Conservation (phyloP, 305 asterid genomes). For the Rubia peregrina region DNA sequence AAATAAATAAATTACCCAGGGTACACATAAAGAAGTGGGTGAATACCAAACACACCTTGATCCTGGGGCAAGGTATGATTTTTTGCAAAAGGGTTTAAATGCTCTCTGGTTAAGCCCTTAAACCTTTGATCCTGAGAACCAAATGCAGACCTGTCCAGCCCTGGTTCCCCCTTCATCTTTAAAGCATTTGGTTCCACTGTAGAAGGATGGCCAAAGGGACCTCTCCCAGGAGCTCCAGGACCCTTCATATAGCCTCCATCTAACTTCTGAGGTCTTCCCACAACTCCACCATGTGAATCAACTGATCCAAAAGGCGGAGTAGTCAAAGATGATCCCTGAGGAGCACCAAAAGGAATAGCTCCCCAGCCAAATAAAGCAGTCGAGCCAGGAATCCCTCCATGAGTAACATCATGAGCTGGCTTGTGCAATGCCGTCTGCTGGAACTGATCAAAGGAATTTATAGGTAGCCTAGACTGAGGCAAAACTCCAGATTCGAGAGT, state of each 20-base stretch:
- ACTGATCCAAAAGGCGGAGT: slow-evolving; percentile 21
- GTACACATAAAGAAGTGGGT: background rate
- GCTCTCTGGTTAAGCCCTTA: slow-evolving; percentile 39
- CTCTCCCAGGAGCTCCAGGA: slow-evolving; percentile 38
- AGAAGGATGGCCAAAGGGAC: slow-evolving; percentile 31
- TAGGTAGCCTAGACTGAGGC: slow-evolving; percentile 36
- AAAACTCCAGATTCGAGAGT: slow-evolving; percentile 34
- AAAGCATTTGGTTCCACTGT: slow-evolving; percentile 30
- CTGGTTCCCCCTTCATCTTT: slow-evolving; percentile 38
- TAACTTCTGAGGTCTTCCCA: slow-evolving; percentile 39
- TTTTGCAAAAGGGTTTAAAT: slow-evolving; percentile 32
- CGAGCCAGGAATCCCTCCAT: slow-evolving; percentile 20
- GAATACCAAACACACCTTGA: slow-evolving; percentile 42
- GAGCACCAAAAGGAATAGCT: slow-evolving; percentile 41
- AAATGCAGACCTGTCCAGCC: slow-evolving; percentile 33
- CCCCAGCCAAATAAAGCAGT: slow-evolving; percentile 33
- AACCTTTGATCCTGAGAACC: slow-evolving; percentile 48
- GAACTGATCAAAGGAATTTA: slow-evolving; percentile 29
- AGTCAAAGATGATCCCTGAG: slow-evolving; percentile 31
- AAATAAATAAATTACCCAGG: slow-evolving; percentile 5
- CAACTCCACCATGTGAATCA: slow-evolving; percentile 37
- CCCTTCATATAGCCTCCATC: slow-evolving; percentile 25
- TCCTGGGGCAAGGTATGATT: slow-evolving; percentile 39
- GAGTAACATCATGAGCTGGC: slow-evolving; percentile 22
- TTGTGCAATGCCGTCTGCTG: slow-evolving; percentile 25